phyloP scores from a whole-genome alignment of 805 yeast species.

The Pichia heedii region DNA sequence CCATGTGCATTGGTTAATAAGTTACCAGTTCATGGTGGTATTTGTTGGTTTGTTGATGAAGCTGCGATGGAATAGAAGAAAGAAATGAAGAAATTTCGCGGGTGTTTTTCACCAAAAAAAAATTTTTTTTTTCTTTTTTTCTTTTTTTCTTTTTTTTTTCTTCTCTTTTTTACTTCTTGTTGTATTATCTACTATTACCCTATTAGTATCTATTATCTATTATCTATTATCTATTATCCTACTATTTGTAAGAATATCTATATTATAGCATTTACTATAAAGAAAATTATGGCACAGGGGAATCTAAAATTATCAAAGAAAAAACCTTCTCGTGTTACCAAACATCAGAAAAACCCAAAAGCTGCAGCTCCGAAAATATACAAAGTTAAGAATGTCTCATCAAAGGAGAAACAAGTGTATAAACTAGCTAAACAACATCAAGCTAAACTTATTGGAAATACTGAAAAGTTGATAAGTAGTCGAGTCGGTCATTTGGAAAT shows the following conservation, averaged over 20 bases:
- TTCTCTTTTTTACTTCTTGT: not conserved
- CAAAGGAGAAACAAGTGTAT: constrained; percentile 36
- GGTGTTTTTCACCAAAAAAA: too few species aligned
- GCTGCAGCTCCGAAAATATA: constrained; percentile 67
- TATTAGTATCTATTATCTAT: not conserved
- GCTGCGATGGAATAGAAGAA: not conserved
- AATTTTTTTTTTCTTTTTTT: too few species aligned
- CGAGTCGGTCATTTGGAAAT: constrained; percentile 92
- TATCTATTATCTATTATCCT: not conserved
- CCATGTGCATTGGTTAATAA: constrained; percentile 75
- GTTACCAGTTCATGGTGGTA: constrained; percentile 34
- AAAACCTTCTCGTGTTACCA: constrained; percentile 47
- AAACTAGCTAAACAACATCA: constrained; percentile 48
- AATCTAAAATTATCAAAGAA: constrained; percentile 46
- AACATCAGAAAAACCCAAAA: constrained; percentile 54
- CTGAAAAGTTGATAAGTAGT: constrained; percentile 81
- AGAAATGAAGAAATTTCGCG: too few species aligned
- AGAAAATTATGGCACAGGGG: constrained; percentile 58
- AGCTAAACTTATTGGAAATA: constrained; percentile 23
- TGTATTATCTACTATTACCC: not conserved
- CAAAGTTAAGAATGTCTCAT: constrained; percentile 55
- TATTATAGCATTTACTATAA: not conserved
- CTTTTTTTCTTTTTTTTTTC: not conserved
- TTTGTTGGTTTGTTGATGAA: constrained; percentile 74
- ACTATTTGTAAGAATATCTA: not conserved